phyloP scores from a whole-genome alignment of 2,329 filamentous ascomycete species.

The Monosporascus sp. region DNA sequence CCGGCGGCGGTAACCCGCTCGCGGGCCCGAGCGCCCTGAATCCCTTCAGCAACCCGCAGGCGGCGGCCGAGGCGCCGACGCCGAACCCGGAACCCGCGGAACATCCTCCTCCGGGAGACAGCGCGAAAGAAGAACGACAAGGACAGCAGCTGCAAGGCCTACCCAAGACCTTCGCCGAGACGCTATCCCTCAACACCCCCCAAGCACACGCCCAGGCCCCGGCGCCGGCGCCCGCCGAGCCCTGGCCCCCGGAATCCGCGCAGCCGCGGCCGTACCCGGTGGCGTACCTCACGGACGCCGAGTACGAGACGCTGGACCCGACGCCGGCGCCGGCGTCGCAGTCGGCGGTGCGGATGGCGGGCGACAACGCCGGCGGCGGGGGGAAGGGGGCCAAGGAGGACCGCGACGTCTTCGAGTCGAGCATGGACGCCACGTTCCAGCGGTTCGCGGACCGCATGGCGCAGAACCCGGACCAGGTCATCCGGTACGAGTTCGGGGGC shows the following conservation, averaged over 20 bases:
- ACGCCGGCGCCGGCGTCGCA: constrained; percentile 45
- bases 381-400: constrained; percentile 50
- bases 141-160: constrained; percentile 25
- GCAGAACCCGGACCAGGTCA: constrained; percentile 78
- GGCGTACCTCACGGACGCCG: constrained; percentile 79
- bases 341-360: constrained; percentile 44
- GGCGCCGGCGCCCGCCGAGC: constrained; percentile 46
- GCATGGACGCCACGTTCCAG: constrained; percentile 71
- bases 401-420: constrained; percentile 66
- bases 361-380: constrained; percentile 31
- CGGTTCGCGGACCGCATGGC: constrained; percentile 72
- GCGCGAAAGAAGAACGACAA: constrained; percentile 8
- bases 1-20: constrained; percentile 50
- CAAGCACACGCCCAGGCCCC: constrained; percentile 24
- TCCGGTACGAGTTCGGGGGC: constrained; percentile 74
- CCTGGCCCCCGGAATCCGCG: constrained; percentile 66
- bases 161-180: constrained; percentile 63
- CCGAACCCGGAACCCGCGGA: constrained; percentile 16
- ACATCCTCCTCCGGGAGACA: constrained; percentile 27
- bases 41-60: constrained; percentile 35
- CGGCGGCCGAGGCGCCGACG: constrained; percentile 13
- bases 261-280: constrained; percentile 69
- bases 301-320: constrained; percentile 79
- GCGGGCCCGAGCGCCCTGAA: constrained; percentile 38
- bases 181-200: constrained; percentile 65